A percentile compares a stretch with the other conserved stretches of the same genome.
Evolutionary conservation across 1,284 basidiomycete genomes (phyloP).

Genomic region (Cutaneotrichosporon dermatis): DNA sequence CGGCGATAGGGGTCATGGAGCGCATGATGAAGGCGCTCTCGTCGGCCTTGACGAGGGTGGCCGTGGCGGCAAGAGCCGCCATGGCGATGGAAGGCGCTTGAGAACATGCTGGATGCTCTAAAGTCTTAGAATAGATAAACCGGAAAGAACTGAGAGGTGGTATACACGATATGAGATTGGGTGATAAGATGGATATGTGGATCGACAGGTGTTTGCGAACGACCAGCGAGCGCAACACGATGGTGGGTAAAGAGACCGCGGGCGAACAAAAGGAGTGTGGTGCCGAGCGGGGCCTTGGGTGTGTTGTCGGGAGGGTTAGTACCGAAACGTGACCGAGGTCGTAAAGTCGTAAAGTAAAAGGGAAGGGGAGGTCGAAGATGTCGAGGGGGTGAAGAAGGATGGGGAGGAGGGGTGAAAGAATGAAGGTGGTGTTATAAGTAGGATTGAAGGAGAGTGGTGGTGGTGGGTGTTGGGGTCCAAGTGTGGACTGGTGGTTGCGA

Average conservation of each 20-base stretch:
- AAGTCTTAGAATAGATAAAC: neutral
- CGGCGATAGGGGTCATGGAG: neutral
- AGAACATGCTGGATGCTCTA: neutral
- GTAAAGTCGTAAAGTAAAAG: neutral
- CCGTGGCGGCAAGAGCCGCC: neutral
- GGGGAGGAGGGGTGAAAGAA: neutral
- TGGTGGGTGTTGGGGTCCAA: too few relatives aligned
- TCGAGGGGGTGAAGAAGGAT: neutral
- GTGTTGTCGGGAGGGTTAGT: neutral
- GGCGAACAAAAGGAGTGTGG: slow-evolving; percentile 4
- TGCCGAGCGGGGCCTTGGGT: neutral
- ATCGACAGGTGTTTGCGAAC: neutral
- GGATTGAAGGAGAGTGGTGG: too few relatives aligned
- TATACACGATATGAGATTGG: too few relatives aligned
- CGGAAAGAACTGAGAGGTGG: too few relatives aligned
- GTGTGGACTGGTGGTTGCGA: too few relatives aligned
- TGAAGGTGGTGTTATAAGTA: neutral
- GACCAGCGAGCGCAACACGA: slow-evolving; percentile 3
- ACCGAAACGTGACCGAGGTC: neutral
- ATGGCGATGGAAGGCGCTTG: neutral
- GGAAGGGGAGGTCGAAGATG: neutral
- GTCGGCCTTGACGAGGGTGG: neutral
- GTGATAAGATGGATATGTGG: too few relatives aligned
- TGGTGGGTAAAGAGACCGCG: neutral
- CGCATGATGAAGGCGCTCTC: neutral